A percentile compares a stretch with the other conserved stretches of the same genome.
These are phyloP conservation scores for Trametes hirsuta DNA, from an alignment of 1,284 basidiomycete genomes.

Conservation along the genomic window DNA sequence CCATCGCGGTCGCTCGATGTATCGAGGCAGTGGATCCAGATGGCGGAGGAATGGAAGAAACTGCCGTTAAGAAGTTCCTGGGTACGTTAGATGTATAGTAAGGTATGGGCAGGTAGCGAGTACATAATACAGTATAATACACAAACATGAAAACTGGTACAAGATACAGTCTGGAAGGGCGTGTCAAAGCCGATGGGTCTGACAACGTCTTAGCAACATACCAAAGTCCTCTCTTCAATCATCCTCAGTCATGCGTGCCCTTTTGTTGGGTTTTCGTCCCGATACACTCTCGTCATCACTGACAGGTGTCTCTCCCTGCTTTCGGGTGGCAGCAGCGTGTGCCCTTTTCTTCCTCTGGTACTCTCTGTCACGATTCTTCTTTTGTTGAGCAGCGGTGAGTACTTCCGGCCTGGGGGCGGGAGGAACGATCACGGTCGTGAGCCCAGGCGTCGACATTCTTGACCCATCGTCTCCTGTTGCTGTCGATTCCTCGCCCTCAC, in stretches of 20 bases:
- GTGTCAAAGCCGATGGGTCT: neutral
- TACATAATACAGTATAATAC: constrained; percentile 20
- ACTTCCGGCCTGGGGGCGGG: constrained; percentile 68
- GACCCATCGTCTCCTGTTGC: constrained; percentile 58
- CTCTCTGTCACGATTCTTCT: constrained; percentile 73
- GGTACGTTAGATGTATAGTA: constrained; percentile 56
- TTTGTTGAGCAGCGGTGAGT: constrained; percentile 68
- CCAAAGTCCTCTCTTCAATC: constrained; percentile 32
- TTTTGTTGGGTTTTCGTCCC: constrained; percentile 59
- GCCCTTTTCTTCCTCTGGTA: constrained; percentile 77
- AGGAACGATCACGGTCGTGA: constrained; percentile 75
- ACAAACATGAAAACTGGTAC: neutral
- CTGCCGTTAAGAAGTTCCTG: constrained; percentile 55
- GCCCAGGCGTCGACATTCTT: constrained; percentile 58
- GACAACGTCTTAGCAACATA: neutral
- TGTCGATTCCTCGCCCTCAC: constrained; percentile 69
- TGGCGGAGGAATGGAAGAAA: constrained; percentile 54
- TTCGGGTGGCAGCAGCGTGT: constrained; percentile 46
- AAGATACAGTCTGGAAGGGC: neutral
- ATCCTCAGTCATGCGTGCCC: constrained; percentile 64
- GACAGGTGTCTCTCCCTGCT: constrained; percentile 56
- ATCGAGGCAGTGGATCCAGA: constrained; percentile 77
- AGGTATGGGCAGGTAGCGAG: neutral
- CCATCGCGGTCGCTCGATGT: constrained; percentile 68
- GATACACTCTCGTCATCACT: constrained; percentile 71